Base-by-base conservation (phyloP, 2,329 filamentous ascomycete genomes). In the Fusarium drepaniforme region DNA sequence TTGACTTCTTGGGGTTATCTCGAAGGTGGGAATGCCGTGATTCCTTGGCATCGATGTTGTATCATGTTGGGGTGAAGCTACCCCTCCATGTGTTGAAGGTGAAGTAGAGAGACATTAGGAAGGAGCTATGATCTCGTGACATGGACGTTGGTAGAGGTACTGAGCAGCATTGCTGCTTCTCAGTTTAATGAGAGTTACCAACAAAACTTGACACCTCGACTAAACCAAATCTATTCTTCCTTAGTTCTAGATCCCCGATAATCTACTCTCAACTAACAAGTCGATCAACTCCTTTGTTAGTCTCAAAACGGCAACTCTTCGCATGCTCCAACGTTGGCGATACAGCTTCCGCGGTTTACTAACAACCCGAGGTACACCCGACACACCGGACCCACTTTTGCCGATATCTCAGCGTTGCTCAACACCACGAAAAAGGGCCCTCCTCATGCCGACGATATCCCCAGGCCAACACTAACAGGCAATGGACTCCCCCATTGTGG, bases 401-500 rank as follows among this genome's bases (percentile, higher is more conserved):
- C 70, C 35, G 21, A 25, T 40, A 72, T 67, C 64, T 66, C 59
- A 61, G 70, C 18, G 49, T 33, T 53, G 44, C 49, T 53, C 49
- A 62, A 56, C 66, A 68, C 66, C 38, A 67, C 21, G 40, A 38
- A 30, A 56, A 56, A 51, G 51, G 64, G 28, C 28, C 28, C 28
- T 21, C 30, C 61, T 23, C 60, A 74, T 71, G 74, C 67, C 60
- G 64, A 64, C 59, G 40, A 70, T 64, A 68, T 46, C 62, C 49
- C 49, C 18, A 62, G 58, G 49, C 49, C 59, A 46, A 62, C 53
- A 16, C 51, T 9, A 5, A 51, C n/a, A 35, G 33, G 75, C 76
- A 38, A 97, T 98, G 95, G 95, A 98, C 85, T 96, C 94, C 21
- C 93, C 93, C 69, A 86, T 94, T 72, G 88, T 95, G 75, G 90